phyloP scores from a whole-genome alignment of 2,329 filamentous ascomycete genomes.

The Helotiales sp. region DNA sequence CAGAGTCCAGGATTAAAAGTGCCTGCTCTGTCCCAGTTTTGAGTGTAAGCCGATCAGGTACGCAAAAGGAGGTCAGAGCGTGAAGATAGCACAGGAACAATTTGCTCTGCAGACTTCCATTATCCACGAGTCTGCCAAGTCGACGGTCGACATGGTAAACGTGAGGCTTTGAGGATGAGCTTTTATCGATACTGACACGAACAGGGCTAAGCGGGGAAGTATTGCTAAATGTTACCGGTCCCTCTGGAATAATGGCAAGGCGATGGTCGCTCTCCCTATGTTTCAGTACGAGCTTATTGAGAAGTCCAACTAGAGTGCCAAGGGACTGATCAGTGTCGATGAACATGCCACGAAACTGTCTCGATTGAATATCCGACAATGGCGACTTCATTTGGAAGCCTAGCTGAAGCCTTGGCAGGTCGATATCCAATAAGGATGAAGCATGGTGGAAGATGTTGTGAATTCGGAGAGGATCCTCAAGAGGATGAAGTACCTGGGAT shows the following conservation, averaged over 20 bases:
- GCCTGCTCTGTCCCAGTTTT: constrained; percentile 57
- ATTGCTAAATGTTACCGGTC: constrained; percentile 23
- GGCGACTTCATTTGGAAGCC: constrained; percentile 41
- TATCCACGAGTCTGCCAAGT: constrained; percentile 51
- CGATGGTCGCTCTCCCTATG: constrained; percentile 29
- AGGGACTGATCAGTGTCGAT: constrained; percentile 48
- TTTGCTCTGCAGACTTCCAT: constrained; percentile 51
- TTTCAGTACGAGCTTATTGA: constrained; percentile 49
- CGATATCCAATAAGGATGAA: constrained; percentile 30
- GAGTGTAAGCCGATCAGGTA: constrained; percentile 30
- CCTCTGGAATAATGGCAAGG: constrained; percentile 42
- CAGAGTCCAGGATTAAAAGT: constrained; percentile 50
- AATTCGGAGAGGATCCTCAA: constrained; percentile 39
- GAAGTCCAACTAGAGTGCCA: constrained; percentile 49
- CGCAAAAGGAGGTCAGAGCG: constrained; percentile 51
- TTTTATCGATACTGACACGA: constrained; percentile 36
- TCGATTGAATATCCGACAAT: constrained; percentile 39
- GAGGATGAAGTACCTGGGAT: constrained; percentile 34
- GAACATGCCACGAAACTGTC: constrained; percentile 50
- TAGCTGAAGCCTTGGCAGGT: constrained; percentile 48
- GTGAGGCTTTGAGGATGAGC: constrained; percentile 30
- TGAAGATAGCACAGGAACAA: constrained; percentile 55
- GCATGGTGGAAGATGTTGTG: constrained; percentile 34
- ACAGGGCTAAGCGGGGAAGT: constrained; percentile 36
- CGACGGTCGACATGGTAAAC: constrained; percentile 48